Evolutionary conservation across 1,284 basidiomycete genomes (phyloP), one percentile per base, ranked within the genome.

Genomic region (Volvariella volvacea): DNA sequence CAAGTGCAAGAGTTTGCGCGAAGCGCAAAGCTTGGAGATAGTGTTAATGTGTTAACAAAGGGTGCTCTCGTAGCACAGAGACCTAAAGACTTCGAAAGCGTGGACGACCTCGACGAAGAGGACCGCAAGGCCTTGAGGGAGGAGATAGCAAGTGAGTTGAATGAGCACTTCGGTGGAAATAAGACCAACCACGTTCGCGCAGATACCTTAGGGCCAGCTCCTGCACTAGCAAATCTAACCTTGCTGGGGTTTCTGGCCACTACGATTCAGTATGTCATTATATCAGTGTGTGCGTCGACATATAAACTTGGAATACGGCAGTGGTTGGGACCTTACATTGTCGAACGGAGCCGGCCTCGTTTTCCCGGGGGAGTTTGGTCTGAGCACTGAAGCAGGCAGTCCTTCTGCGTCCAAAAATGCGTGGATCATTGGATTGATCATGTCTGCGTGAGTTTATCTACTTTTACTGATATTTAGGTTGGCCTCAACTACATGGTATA

Each of bases 341-440:
- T 70, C 69, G 43, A 79, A 79, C 52, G 76, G 76, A 31, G 80
- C 78, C 19, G 78, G 80, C 53, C 58, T 83, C 12, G 77, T 70
- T 22, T 82, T 80, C 63, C 80, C 80, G 0, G 37, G 54, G 12
- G 71, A 73, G 46, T 80, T 83, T 50, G 68, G 68, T 39, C 65
- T 70, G 46, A n/a, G n/a, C n/a, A n/a, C n/a, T n/a, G n/a, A n/a
- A n/a, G n/a, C n/a, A n/a, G n/a, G n/a, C n/a, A 43, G 52, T 17
- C 44, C 48, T 14, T 48, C 42, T 2, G 28, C 63, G 38, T 53
- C 55, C 17, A 56, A 41, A 15, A 62, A 71, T 44, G 50, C 67
- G 50, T 71, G 69, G 69, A 61, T 68, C 38, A 61, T 71, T 9
- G 69, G 68, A 15, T 41, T 65, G 1, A 62, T 71, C 39, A 71